These are phyloP conservation scores for Canavalia gladiata DNA, from an alignment of 306 rosid species.

Conservation along the genomic window DNA sequence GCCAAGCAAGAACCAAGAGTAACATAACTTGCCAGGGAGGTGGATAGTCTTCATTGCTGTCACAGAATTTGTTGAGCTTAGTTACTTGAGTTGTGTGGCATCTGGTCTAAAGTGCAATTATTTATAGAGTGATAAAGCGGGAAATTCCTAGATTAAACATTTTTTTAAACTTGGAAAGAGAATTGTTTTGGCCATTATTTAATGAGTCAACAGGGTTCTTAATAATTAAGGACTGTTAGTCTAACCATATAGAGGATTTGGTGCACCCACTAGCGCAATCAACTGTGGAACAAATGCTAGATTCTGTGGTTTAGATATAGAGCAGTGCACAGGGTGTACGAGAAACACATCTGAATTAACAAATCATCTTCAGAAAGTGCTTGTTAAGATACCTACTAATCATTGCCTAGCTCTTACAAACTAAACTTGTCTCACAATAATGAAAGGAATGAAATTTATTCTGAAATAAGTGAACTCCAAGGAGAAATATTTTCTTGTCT, in stretches of 20 bases:
- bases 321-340: not conserved
- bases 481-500: not conserved
- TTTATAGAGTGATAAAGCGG: constrained; percentile 56
- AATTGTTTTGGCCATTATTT: constrained; percentile 53
- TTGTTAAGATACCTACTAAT: constrained; percentile 10
- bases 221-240: constrained; percentile 52
- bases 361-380: not conserved
- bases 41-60: constrained; percentile 63
- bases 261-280: constrained; percentile 80
- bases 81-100: constrained; percentile 44
- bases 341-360: not conserved
- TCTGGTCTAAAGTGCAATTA: constrained; percentile 46
- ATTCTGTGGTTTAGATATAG: constrained; percentile 42
- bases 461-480: not conserved
- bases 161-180: not conserved
- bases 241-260: constrained; percentile 73
- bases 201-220: constrained; percentile 48
- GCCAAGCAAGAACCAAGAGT: constrained; percentile 55
- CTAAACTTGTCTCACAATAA: constrained; percentile 1
- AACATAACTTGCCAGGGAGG: constrained; percentile 42
- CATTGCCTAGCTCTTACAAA: not conserved
- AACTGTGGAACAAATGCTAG: constrained; percentile 47
- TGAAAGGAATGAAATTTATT: constrained; percentile 23
- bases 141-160: constrained; percentile 8
- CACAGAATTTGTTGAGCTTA: constrained; percentile 45